A percentile compares a stretch with the other conserved stretches of the same genome.
phyloP scores from a whole-genome alignment of 2,329 filamentous ascomycete species.

The Trichoderma koningii region DNA sequence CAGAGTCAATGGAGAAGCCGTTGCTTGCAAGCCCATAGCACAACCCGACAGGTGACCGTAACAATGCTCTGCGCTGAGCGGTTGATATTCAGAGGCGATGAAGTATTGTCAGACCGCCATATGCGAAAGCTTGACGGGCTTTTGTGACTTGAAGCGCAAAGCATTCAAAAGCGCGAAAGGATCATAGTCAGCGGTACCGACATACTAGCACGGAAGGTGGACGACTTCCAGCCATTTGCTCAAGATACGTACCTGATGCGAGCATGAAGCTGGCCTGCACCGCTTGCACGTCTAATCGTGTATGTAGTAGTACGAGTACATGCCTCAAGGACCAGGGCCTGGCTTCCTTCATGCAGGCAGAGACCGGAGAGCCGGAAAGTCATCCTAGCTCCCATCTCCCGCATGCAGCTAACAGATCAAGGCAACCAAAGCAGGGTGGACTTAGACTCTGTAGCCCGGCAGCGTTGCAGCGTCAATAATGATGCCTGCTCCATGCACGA shows the following conservation, averaged over 20 bases:
- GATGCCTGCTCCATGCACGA: too few species aligned
- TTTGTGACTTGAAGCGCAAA: conserved; percentile 8
- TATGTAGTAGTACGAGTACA: background rate
- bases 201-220: background rate
- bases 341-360: conserved; percentile 9
- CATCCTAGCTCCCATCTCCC: conserved; percentile 25
- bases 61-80: background rate
- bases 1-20: background rate
- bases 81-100: background rate
- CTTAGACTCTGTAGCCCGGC: conserved; percentile 7
- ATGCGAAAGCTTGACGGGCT: conserved; percentile 14
- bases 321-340: conserved; percentile 1
- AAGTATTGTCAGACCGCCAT: conserved; percentile 25
- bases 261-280: background rate
- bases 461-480: background rate
- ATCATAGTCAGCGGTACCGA: background rate
- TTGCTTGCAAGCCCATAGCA: background rate
- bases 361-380: conserved; percentile 23
- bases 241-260: background rate
- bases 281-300: conserved; percentile 4
- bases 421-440: background rate
- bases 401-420: conserved; percentile 20
- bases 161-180: background rate
- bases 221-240: background rate
- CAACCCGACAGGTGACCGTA: background rate